phyloP scores from a whole-genome alignment of 768 basidiomycete species.

The Tephrocybe sp. region DNA sequence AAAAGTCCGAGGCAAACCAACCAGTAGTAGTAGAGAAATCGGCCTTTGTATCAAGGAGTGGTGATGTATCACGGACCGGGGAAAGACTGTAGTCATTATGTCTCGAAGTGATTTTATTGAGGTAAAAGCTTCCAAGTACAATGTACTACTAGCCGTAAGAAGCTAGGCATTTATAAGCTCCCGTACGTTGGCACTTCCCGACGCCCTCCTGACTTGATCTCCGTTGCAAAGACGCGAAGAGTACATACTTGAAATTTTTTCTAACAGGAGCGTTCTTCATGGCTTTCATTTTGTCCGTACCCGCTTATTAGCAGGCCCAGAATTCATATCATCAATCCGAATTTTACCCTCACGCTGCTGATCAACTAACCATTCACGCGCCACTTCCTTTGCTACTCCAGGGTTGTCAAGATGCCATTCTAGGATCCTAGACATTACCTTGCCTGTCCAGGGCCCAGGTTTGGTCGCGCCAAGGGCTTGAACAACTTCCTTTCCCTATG shows the following conservation, averaged over 20 bases:
- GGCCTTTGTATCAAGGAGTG: too few relatives aligned
- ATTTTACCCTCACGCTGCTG: constrained; percentile 52
- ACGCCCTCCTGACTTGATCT: not conserved
- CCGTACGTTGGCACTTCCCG: not conserved
- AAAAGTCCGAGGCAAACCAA: too few relatives aligned
- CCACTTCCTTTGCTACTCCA: constrained; percentile 60
- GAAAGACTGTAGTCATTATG: too few relatives aligned
- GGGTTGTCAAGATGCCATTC: constrained; percentile 90
- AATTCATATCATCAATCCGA: constrained; percentile 21
- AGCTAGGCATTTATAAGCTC: too few relatives aligned
- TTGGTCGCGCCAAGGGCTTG: constrained; percentile 48
- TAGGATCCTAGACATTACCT: constrained; percentile 63
- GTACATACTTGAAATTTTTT: too few relatives aligned
- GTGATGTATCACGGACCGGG: too few relatives aligned
- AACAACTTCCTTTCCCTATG: constrained; percentile 72
- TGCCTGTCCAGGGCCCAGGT: constrained; percentile 71
- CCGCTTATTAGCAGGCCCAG: constrained; percentile 38
- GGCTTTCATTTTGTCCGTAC: constrained; percentile 31
- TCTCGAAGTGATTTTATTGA: too few relatives aligned
- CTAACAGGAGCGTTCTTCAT: not conserved
- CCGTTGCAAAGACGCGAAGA: too few relatives aligned
- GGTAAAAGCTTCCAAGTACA: too few relatives aligned
- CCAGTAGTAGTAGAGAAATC: too few relatives aligned
- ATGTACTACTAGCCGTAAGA: too few relatives aligned
- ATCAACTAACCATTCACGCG: constrained; percentile 65